Conservation (phyloP, 2,329 filamentous ascomycete species). For the Aspergillus fijiensis region DNA sequence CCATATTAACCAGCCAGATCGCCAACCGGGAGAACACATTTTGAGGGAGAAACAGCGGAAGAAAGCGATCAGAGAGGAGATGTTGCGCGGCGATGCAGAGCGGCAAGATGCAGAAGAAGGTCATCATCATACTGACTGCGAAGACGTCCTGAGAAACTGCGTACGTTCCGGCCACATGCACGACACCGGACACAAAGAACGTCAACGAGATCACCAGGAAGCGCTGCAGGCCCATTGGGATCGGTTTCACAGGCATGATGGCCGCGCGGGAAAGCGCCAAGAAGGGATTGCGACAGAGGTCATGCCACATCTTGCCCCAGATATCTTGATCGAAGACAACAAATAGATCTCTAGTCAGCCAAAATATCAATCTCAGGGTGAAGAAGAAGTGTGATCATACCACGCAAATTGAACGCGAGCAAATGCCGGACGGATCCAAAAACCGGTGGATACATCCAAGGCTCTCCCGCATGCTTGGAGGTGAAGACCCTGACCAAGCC, state of each 20-base stretch:
- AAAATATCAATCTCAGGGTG: no score
- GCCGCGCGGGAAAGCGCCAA: conserved; percentile 11
- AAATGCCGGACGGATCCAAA: conserved; percentile 16
- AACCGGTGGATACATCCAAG: conserved; percentile 21
- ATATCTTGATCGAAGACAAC: conserved; percentile 10
- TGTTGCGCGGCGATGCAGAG: conserved; percentile 16
- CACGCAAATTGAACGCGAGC: conserved; percentile 14
- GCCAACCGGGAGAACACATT: background rate
- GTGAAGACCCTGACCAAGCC: conserved; percentile 5
- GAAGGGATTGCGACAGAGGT: conserved; percentile 18
- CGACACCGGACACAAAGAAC: conserved; percentile 16
- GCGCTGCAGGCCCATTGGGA: background rate
- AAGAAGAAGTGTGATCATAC: background rate
- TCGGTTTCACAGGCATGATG: conserved; percentile 1
- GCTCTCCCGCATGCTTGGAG: conserved; percentile 8
- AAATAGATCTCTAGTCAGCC: no score
- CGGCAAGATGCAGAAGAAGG: conserved; percentile 16
- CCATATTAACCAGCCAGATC: conserved; percentile 10
- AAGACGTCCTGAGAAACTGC: conserved; percentile 10
- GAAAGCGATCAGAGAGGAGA: background rate
- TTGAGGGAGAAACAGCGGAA: conserved; percentile 5
- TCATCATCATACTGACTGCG: conserved; percentile 17
- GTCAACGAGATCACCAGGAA: conserved; percentile 11
- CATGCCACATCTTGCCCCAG: conserved; percentile 22
- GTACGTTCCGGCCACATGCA: conserved; percentile 16